A percentile compares a stretch with the other conserved stretches of the same genome.
Evolutionary conservation across 2,329 filamentous ascomycete genomes (phyloP).

Genomic region (Hymenoscyphus infarciens): DNA sequence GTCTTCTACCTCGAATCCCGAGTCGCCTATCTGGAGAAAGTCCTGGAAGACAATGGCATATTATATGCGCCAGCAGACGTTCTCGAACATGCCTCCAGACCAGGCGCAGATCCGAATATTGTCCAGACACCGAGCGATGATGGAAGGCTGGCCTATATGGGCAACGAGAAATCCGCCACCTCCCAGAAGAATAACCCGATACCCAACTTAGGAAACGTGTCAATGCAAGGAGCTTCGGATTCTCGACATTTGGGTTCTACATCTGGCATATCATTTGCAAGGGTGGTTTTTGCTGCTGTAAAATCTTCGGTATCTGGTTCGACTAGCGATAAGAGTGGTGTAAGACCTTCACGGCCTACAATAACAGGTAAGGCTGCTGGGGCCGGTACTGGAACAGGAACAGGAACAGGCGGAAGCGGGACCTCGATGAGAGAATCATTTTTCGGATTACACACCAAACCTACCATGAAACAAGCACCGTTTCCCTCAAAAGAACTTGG

Average conservation of each 20-base stretch:
- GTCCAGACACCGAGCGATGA: constrained; percentile 34
- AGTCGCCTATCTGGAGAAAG: constrained; percentile 75
- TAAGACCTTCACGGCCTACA: constrained; percentile 54
- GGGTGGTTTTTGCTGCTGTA: constrained; percentile 90
- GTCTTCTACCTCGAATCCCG: constrained; percentile 92
- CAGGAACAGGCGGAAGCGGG: constrained; percentile 36
- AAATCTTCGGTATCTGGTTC: constrained; percentile 68
- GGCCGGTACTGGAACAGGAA: constrained; percentile 40
- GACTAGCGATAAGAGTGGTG: constrained; percentile 60
- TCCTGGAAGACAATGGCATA: constrained; percentile 67
- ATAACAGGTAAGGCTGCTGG: constrained; percentile 37
- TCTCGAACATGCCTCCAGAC: constrained; percentile 59
- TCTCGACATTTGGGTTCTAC: constrained; percentile 79
- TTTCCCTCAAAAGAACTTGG: constrained; percentile 80
- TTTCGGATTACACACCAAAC: constrained; percentile 91
- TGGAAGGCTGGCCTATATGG: constrained; percentile 23
- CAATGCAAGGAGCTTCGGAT: constrained; percentile 73
- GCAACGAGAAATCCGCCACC: constrained; percentile 17
- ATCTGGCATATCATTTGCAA: constrained; percentile 89
- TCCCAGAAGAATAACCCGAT: constrained; percentile 39
- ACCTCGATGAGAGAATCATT: constrained; percentile 93
- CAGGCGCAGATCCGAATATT: constrained; percentile 31
- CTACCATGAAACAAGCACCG: constrained; percentile 77
- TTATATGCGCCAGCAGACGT: constrained; percentile 67
- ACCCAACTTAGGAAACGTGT: constrained; percentile 70